Evolutionary conservation across 2,329 filamentous ascomycete genomes (phyloP), one percentile per base, ranked within the genome.

Genomic region (Trichophyton simii): DNA sequence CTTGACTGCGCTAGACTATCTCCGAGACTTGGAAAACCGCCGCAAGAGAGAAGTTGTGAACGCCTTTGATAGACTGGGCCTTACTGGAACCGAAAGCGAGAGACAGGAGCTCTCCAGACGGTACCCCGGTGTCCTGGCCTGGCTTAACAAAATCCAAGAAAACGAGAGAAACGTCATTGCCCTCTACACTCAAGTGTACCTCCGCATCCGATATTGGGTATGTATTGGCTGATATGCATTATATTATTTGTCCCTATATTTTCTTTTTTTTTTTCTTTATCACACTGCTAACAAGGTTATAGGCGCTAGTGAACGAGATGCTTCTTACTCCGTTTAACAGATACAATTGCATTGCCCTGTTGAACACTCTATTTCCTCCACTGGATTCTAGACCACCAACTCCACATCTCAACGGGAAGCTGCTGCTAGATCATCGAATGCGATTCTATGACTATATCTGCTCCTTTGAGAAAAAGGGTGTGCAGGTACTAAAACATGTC

Each of bases 311-410:
- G 71, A 86, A 87, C 66, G 84, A 87, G 67, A 78, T 87, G 66
- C 80, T 82, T 28, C 75, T 85, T 34, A 75, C 79, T 36, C 83
- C 83, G 0, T 85, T 84, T 72, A 83, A 83, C 74, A 85, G 84
- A 70, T 78, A 80, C 67, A 86, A 86, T 69, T 85, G 84, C 68
- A 77, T 86, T 65, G 84, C 83, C 60, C 84, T 87, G 79, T 79
- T 87, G 58, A 87, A 87, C 72, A 87, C 84, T 8, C 75, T 87
- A 34, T 83, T 86, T 65, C 84, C 84, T 6, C 83, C 84, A 1
- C 76, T 80, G 48, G 75, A 76, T 50, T 71, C 72, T 11, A 71
- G 72, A 22, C 72, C 72, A 54, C 81, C 80, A 3, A 82, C 81
- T 8, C 72, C 77, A 31, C 77, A 81, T 59, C 70, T 86, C 62